These are phyloP conservation scores for Sugiyamaella marilandica DNA, from an alignment of 805 yeast genomes.

Conservation along the genomic window DNA sequence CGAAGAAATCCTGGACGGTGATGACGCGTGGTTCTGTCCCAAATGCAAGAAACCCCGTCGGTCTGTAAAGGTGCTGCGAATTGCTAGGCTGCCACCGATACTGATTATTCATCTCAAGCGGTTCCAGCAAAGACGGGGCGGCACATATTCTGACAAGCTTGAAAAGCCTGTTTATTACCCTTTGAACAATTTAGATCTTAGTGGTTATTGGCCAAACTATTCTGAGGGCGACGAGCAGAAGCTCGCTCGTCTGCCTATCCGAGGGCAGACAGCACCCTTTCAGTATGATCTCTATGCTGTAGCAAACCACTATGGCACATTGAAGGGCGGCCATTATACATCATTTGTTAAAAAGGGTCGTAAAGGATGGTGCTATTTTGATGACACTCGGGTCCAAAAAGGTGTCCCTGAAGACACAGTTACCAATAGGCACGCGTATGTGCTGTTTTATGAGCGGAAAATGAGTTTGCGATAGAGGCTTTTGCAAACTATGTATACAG, in stretches of 20 bases:
- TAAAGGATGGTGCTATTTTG: conserved; percentile 76
- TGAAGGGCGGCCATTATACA: conserved; percentile 87
- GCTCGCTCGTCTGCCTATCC: conserved; percentile 47
- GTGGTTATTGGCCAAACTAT: conserved; percentile 66
- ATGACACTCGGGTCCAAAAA: conserved; percentile 64
- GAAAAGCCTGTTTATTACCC: conserved; percentile 70
- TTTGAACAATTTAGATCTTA: conserved; percentile 51
- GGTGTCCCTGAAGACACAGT: conserved; percentile 49
- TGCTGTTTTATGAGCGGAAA: conserved; percentile 63
- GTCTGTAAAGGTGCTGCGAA: conserved; percentile 63
- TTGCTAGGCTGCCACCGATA: conserved; percentile 73
- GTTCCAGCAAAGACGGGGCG: conserved; percentile 42
- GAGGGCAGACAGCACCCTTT: conserved; percentile 81
- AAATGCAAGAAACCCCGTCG: conserved; percentile 57
- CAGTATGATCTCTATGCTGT: conserved; percentile 73
- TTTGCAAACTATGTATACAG: not conserved
- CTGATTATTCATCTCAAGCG: conserved; percentile 82
- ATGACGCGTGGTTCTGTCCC: conserved; percentile 84
- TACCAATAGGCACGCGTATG: conserved; percentile 72
- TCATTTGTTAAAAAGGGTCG: conserved; percentile 64
- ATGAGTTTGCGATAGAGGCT: conserved; percentile 3
- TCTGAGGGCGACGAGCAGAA: conserved; percentile 39
- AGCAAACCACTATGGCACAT: conserved; percentile 76
- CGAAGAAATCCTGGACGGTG: conserved; percentile 66
- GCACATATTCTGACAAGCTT: conserved; percentile 42